Evolutionary conservation across 2,329 filamentous ascomycete species (phyloP), one percentile per base, ranked within the genome.

Genomic region (Botrytis deweyae): DNA sequence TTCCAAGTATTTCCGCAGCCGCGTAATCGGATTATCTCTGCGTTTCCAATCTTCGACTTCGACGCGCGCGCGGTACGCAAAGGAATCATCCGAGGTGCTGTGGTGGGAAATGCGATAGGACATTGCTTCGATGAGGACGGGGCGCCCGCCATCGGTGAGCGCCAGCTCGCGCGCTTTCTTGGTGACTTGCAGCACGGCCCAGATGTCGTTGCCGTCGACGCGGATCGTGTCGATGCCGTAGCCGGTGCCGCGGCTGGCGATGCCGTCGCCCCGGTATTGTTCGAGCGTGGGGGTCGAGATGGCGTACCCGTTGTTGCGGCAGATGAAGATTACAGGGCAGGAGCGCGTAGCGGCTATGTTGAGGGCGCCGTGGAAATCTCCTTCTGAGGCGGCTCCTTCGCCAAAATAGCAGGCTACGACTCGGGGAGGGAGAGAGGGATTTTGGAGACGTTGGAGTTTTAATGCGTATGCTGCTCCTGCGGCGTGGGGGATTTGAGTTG

Each of bases 31-130:
- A 80, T 97, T 97, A 80, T 97, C 95, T 20, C 94, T 87, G 0
- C 94, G 82, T 83, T 97, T 97, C 94, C 94, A 97, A 81, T 97
- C 93, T 81, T 97, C 93, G 12, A 99, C 96, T 81, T 99, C 96
- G 0, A 98, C 91, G 40, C 92, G 90, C 1, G 95, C 94, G 14
- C 96, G 92, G 84, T 99, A 99, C 0, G 96, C 96, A 80, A 98
- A 99, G 40, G 93, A 96, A 83, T 99, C 96, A 81, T 99, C 96
- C 0, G 93, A 96, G 0, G 96, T 99, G 83, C 94, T 97, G 84
- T 99, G 96, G 81, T 99, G 94, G 10, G 93, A 95, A 62, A 98
- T 95, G n/a, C 96, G 94, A 84, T 99, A 99, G 38, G 93, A 95
- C 93, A 99, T 97, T 73, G 94, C 94, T 84, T 99, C 96, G 59